Conservation (phyloP, 345 rosid species). For the Eucalyptus camaldulensis region DNA sequence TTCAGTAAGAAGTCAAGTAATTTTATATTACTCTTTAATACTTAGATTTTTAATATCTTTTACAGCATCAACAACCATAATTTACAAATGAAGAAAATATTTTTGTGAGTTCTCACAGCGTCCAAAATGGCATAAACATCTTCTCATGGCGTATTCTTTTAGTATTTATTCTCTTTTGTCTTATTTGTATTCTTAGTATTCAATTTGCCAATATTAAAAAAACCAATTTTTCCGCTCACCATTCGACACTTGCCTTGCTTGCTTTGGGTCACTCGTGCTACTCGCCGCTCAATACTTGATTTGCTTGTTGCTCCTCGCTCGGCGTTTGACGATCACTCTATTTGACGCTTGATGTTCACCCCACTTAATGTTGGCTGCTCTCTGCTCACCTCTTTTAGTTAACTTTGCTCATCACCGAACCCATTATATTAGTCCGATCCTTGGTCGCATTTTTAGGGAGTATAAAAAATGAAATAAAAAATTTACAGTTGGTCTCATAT, state of each 20-base stretch:
- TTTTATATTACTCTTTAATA: too few relatives aligned
- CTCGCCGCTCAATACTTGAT: accelerated
- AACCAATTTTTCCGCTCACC: accelerated
- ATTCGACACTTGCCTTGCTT: too few relatives aligned
- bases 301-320: too few relatives aligned
- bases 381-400: accelerated
- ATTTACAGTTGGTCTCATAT: accelerated
- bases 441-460: accelerated
- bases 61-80: accelerated
- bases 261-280: accelerated
- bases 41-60: too few relatives aligned
- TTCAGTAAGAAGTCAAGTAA: too few relatives aligned
- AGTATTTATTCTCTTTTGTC: too few relatives aligned
- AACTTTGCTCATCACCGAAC: accelerated
- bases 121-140: accelerated
- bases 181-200: too few relatives aligned
- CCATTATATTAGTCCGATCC: accelerated
- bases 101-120: accelerated
- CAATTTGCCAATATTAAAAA: too few relatives aligned
- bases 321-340: accelerated
- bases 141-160: accelerated
- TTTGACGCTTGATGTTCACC: too few relatives aligned
- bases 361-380: accelerated
- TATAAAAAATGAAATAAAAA: too few relatives aligned
- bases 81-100: too few relatives aligned